Evolutionary conservation across 768 basidiomycete genomes (phyloP), one percentile per base, ranked within the genome.

Genomic region (Collybiopsis confluens): DNA sequence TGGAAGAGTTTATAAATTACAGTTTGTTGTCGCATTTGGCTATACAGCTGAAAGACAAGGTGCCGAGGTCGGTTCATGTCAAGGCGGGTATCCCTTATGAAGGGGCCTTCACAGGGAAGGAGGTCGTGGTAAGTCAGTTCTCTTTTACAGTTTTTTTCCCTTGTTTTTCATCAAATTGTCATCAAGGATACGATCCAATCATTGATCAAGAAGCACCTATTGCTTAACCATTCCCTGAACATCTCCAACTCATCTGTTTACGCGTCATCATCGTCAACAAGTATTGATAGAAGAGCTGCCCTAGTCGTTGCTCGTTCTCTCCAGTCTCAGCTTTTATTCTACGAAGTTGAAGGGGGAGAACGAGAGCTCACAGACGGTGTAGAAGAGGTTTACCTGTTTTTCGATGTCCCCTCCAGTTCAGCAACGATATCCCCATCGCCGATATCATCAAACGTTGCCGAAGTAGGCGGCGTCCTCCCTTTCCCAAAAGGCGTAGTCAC

Each of bases 291-390:
- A 4, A 81, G 89, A 9, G 85, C 88, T 13, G 92, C 95, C 4
- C 72, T 97, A 21, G 85, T 89, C 65, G 86, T 96, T 37, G 97
- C 93, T 5, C 85, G 92, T 28, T 91, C 90, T 54, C 76, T 98
- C 40, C 94, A 98, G 64, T 87, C 82, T 54, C 92, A 96, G 65
- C 78, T 98, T 4, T 97, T 94, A 76, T 95, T 97, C 69, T 91
- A 92, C 64, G 96, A 98, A 67, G 94, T 98, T 7, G 94, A 98
- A 64, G 96, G 94, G 90, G 92, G 88, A 33, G 84, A 85, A 45
- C 82, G 85, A n/a, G 75, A 85, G 1, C 70, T 97, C 51, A 83
- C 88, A 52, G 93, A 95, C 62, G 86, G 89, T 4, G 88, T 95
- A 4, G 93, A 95, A 62, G 92, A 95, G 56, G 93, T 97, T 4